These are phyloP conservation scores for Coprinopsis marcescibilis DNA, from an alignment of 768 basidiomycete species.

Conservation along the genomic window DNA sequence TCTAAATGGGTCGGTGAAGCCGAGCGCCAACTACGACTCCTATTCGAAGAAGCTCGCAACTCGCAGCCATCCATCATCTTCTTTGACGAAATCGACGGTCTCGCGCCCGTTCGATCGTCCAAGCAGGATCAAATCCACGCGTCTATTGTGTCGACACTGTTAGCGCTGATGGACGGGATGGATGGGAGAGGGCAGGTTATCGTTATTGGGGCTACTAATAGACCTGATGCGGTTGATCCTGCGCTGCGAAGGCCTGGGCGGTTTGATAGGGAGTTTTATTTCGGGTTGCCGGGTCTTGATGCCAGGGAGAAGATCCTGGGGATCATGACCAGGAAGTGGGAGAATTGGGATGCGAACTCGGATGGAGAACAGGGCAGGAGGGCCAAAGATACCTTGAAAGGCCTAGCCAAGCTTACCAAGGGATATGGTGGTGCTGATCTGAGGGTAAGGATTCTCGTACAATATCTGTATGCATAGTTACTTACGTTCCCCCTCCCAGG, in stretches of 20 bases:
- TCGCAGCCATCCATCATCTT: constrained; percentile 97
- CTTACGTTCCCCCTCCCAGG: constrained; percentile 47
- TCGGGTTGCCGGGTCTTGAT: constrained; percentile 78
- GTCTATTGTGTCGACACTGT: constrained; percentile 90
- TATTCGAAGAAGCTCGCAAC: constrained; percentile 93
- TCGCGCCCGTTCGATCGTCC: constrained; percentile 96
- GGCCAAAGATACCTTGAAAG: constrained; percentile 67
- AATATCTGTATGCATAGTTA: constrained; percentile 6
- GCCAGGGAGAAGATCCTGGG: constrained; percentile 84
- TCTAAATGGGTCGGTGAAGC: constrained; percentile 99
- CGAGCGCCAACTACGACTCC: constrained; percentile 86
- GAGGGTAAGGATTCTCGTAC: constrained; percentile 49
- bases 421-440: constrained; percentile 98
- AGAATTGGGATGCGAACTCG: constrained; percentile 59
- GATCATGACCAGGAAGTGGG: constrained; percentile 90
- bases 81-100: constrained; percentile 98
- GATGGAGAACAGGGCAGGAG: constrained; percentile 24
- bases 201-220: constrained; percentile 96
- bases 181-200: constrained; percentile 96
- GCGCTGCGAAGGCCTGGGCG: constrained; percentile 90
- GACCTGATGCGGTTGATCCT: constrained; percentile 97
- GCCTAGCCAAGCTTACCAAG: constrained; percentile 85
- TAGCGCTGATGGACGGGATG: constrained; percentile 99
- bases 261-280: constrained; percentile 98
- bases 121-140: constrained; percentile 99